Base-by-base conservation (phyloP, 164 flowering plant genomes). In the Dillenia turbinata region DNA sequence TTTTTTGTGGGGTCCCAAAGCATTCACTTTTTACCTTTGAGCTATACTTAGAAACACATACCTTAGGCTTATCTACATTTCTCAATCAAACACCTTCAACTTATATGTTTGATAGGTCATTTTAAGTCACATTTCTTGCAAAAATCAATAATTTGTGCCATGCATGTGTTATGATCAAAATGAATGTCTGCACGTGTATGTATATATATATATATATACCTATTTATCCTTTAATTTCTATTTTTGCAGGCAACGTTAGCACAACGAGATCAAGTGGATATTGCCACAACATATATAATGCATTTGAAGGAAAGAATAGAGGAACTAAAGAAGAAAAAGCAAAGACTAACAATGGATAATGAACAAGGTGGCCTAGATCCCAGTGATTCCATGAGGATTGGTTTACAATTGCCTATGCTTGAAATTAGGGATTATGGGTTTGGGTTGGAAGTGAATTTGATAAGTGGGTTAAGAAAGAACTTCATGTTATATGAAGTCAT, bases 381-480 rank as follows among this genome's bases (percentile, higher is more conserved):
- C 7, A 57, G 49, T 19, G 67, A 64, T 10, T 13, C 22, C 9
- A 61, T 12, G 54, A 44, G 22, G 47, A n/a, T 12, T 2, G 66
- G 61, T 3, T 48, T 54, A 3, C 61, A 24, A 22, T 63, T 71
- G 64, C 84, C 92, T 0, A 46, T 82, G 45, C 44, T 84, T 12
- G 84, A 81, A 55, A n/a, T 84, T 3, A 77, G 68, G 58, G 89
- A 84, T 24, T 26, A 63, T 59, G 89, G 83, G 49, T 63, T 74
- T 3, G 22, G 53, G 44, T 51, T 82, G 11, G 78, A 86, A 54
- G 83, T 86, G 60, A 61, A 66, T 45, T 14, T 86, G 69, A 64
- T 83, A 0, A 75, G 58, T 58, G 81, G 80, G 15, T 15, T 73
- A 51, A 54, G 61, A 3, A 77, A 72, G 61, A 79, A 79, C 44